These are phyloP conservation scores for Carnegiea gigantea DNA, from an alignment of 179 eudicot genomes.

Conservation along the genomic window DNA sequence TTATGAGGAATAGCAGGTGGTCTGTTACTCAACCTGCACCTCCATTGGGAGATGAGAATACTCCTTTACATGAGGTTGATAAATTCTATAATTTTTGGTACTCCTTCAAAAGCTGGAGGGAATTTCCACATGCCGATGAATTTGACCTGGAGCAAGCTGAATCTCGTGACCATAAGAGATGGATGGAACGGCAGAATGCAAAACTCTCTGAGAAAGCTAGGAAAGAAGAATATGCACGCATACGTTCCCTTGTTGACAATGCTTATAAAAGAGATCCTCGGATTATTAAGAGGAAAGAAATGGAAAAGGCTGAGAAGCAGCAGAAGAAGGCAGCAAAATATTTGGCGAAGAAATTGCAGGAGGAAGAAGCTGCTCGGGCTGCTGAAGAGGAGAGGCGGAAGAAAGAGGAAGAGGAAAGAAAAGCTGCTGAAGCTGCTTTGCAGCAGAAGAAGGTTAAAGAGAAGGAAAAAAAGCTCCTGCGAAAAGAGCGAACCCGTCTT, in stretches of 20 bases:
- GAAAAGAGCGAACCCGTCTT: constrained; percentile 83
- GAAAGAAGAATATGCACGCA: constrained; percentile 72
- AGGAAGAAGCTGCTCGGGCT: constrained; percentile 80
- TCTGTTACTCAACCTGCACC: constrained; percentile 79
- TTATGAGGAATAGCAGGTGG: constrained; percentile 91
- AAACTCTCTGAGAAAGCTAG: constrained; percentile 94
- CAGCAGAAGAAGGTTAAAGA: constrained; percentile 73
- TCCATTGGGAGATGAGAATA: constrained; percentile 70
- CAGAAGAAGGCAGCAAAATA: constrained; percentile 74
- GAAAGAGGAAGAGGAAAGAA: constrained; percentile 79
- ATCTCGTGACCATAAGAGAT: constrained; percentile 92
- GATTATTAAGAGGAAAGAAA: constrained; percentile 72
- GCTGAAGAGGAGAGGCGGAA: constrained; percentile 71
- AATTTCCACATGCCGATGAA: constrained; percentile 91
- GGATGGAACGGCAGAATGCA: constrained; percentile 99
- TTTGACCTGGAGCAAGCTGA: constrained; percentile 95
- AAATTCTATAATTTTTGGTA: constrained; percentile 88
- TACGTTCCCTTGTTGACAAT: constrained; percentile 85
- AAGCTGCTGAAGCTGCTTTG: constrained; percentile 82
- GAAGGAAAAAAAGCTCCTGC: constrained; percentile 85
- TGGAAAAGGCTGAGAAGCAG: constrained; percentile 74
- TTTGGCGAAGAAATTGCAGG: constrained; percentile 73
- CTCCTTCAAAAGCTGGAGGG: constrained; percentile 92
- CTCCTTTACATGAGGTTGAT: constrained; percentile 75
- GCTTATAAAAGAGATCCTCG: constrained; percentile 91